Percentiles rank a stretch among this genome's conserved stretches.
Evolutionary conservation across 2,329 filamentous ascomycete genomes (phyloP).

Genomic region (Podosphaera aphanis): DNA sequence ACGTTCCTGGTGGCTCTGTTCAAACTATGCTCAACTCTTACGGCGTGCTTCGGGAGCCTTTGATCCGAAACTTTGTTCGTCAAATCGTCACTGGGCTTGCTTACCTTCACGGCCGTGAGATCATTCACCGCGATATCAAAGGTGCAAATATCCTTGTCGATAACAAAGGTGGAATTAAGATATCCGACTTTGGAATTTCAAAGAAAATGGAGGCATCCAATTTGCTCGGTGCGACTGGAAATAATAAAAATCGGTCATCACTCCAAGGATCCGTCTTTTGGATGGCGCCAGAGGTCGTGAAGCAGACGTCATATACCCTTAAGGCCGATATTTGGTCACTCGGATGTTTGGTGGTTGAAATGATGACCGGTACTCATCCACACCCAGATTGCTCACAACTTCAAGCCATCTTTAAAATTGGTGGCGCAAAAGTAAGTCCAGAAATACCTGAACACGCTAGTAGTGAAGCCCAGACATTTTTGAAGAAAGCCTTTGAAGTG

Average conservation of each 20-base stretch:
- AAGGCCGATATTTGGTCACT: slow-evolving; percentile 98
- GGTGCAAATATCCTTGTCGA: slow-evolving; percentile 96
- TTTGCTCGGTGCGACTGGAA: slow-evolving; percentile 44
- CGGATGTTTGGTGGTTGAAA: slow-evolving; percentile 89
- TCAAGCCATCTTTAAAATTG: slow-evolving; percentile 97
- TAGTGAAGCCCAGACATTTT: slow-evolving; percentile 60
- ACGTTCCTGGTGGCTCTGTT: slow-evolving; percentile 89
- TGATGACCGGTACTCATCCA: slow-evolving; percentile 93
- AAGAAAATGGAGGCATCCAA: slow-evolving; percentile 91
- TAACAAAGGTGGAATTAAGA: slow-evolving; percentile 97
- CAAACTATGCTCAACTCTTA: slow-evolving; percentile 98
- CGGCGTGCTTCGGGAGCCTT: slow-evolving; percentile 73
- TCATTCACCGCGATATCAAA: slow-evolving; percentile 98
- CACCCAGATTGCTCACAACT: slow-evolving; percentile 94
- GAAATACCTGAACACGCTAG: slow-evolving; percentile 74
- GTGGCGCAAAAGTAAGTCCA: slow-evolving; percentile 63
- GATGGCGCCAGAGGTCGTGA: slow-evolving; percentile 98
- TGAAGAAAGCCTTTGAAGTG: slow-evolving; percentile 80
- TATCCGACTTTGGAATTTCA: slow-evolving; percentile 95
- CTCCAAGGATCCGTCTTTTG: slow-evolving; percentile 95
- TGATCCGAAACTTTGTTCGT: slow-evolving; percentile 88
- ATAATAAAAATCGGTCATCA: slow-evolving; percentile 48
- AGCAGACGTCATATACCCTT: slow-evolving; percentile 90
- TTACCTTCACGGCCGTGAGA: slow-evolving; percentile 82
- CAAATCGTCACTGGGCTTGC: slow-evolving; percentile 84